Percentiles rank a stretch among this genome's conserved stretches.
Conservation (phyloP, 192 early-diverging fungal genomes). For the Backusella westeae region DNA sequence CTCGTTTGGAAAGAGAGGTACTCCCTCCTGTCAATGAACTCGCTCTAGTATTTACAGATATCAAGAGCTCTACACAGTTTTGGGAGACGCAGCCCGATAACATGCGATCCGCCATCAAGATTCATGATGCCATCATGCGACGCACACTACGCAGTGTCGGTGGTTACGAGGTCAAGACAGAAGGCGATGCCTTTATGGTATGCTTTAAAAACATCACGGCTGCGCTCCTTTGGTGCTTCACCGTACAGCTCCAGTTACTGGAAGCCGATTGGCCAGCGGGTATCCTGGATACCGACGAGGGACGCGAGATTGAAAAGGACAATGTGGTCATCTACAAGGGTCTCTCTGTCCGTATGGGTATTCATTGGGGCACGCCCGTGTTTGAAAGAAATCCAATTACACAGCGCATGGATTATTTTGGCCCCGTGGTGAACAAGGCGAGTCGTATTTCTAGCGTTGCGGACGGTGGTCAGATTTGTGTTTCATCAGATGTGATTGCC, state of each 20-base stretch:
- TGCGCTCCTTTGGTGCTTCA: conserved; percentile 86
- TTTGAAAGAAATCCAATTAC: conserved; percentile 89
- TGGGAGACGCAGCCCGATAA: conserved; percentile 85
- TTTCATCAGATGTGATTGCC: conserved; percentile 73
- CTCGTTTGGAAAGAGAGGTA: conserved; percentile 72
- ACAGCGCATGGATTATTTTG: conserved; percentile 97
- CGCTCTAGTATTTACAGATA: conserved; percentile 90
- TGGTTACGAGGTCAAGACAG: conserved; percentile 95
- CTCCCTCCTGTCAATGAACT: conserved; percentile 80
- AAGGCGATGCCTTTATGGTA: conserved; percentile 94
- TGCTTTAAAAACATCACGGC: conserved; percentile 80
- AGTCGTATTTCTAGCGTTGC: conserved; percentile 81
- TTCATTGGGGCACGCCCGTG: conserved; percentile 86
- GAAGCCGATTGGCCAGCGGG: conserved; percentile 87
- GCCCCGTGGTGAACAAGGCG: conserved; percentile 88
- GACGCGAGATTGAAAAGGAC: conserved; percentile 66
- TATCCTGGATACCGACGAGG: conserved; percentile 74
- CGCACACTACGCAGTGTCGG: conserved; percentile 76
- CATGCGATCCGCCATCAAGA: conserved; percentile 86
- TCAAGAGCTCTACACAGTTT: conserved; percentile 89
- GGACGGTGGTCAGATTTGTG: conserved; percentile 90
- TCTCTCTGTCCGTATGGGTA: conserved; percentile 91
- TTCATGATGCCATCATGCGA: conserved; percentile 83
- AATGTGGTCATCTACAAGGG: conserved; percentile 75
- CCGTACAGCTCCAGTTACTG: conserved; percentile 79